Conservation (phyloP, 352 stramenopile species). For the Pythium aquatile region DNA sequence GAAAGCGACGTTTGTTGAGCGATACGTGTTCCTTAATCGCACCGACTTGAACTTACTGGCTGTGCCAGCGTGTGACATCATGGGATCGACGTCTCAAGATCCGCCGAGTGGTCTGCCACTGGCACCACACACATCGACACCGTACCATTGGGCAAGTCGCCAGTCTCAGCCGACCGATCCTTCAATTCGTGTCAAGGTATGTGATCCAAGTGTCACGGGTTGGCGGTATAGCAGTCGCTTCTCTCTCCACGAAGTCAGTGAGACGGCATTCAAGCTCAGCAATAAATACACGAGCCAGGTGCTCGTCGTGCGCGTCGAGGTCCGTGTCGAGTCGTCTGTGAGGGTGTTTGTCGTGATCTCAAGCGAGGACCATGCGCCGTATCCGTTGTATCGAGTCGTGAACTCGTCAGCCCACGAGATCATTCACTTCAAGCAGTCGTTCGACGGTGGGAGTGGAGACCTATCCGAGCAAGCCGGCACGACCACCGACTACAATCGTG, state of each 20-base stretch:
- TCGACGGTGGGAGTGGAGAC: slow-evolving; percentile 49
- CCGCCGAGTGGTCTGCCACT: slow-evolving; percentile 18
- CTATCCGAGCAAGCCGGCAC: slow-evolving; percentile 44
- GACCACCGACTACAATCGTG: slow-evolving; percentile 46
- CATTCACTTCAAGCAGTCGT: slow-evolving; percentile 82
- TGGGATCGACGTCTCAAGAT: slow-evolving; percentile 14
- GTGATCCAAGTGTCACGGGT: slow-evolving; percentile 33
- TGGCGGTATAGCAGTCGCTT: slow-evolving; percentile 84
- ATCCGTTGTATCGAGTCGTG: slow-evolving; percentile 77
- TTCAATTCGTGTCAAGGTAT: slow-evolving; percentile 66
- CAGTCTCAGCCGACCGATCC: slow-evolving; percentile 51
- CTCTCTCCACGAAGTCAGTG: slow-evolving; percentile 79
- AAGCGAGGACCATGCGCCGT: slow-evolving; percentile 58
- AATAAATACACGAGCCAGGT: slow-evolving; percentile 77
- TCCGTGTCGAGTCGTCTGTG: slow-evolving; percentile 68
- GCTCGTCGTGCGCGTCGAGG: slow-evolving; percentile 77
- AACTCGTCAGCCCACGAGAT: slow-evolving; percentile 69
- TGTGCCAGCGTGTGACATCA: slow-evolving; percentile 48
- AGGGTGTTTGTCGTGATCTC: slow-evolving; percentile 76
- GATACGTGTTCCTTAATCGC: slow-evolving; percentile 77
- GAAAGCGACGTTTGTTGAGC: slow-evolving; percentile 78
- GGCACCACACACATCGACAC: slow-evolving; percentile 43
- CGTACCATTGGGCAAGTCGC: slow-evolving; percentile 70
- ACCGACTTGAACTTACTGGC: slow-evolving; percentile 60
- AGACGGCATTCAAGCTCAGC: slow-evolving; percentile 84